phyloP scores from a whole-genome alignment of 2,329 filamentous ascomycete genomes.

The Fusarium incarnatum region DNA sequence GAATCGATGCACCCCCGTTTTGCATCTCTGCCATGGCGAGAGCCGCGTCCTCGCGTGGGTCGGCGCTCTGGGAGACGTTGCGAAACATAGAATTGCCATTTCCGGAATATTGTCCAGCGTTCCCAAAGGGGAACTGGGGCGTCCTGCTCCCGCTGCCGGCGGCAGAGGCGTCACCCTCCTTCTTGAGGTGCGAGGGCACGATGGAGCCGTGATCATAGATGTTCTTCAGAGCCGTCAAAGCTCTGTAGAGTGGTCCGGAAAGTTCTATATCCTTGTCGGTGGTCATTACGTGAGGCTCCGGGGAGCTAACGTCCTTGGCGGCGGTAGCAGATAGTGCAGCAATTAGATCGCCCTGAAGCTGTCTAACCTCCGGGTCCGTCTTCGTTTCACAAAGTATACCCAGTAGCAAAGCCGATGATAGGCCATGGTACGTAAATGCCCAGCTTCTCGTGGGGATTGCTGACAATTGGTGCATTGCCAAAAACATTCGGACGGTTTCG shows the following conservation, averaged over 20 bases:
- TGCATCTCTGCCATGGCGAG: slow-evolving; percentile 75
- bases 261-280: slow-evolving; percentile 72
- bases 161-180: slow-evolving; percentile 60
- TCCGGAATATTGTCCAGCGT: slow-evolving; percentile 39
- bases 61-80: slow-evolving; percentile 50
- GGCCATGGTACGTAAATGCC: slow-evolving; percentile 75
- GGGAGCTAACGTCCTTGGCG: slow-evolving; percentile 69
- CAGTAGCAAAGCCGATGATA: slow-evolving; percentile 73
- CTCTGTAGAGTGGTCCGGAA: slow-evolving; percentile 70
- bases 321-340: slow-evolving; percentile 72
- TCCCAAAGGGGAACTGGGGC: slow-evolving; percentile 50
- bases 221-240: slow-evolving; percentile 70
- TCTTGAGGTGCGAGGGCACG: slow-evolving; percentile 62
- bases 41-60: slow-evolving; percentile 71
- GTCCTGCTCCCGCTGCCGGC: slow-evolving; percentile 61
- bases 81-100: slow-evolving; percentile 45
- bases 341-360: slow-evolving; percentile 73
- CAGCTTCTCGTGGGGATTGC: slow-evolving; percentile 74
- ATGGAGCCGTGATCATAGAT: slow-evolving; percentile 75
- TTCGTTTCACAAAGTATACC: slow-evolving; percentile 73
- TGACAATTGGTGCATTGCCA: slow-evolving; percentile 75
- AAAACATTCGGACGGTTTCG: slow-evolving; percentile 75
- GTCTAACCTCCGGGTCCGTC: slow-evolving; percentile 70
- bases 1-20: slow-evolving; percentile 61
- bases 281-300: slow-evolving; percentile 64